Base-by-base conservation (phyloP, 768 basidiomycete genomes). In the Boletus fagicola region DNA sequence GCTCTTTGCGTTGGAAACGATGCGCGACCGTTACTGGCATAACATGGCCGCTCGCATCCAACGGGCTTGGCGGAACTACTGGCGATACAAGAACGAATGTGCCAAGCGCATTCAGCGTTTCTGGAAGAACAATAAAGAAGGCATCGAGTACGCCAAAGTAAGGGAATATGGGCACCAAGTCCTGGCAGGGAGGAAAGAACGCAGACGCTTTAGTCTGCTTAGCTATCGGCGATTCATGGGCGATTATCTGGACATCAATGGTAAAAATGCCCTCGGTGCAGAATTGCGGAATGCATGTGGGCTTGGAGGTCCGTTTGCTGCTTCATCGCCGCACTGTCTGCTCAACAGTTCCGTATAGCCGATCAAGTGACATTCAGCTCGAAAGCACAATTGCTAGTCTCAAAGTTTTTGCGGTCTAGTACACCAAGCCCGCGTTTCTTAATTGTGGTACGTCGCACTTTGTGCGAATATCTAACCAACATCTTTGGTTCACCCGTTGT, bases 21-120 rank as follows among this genome's bases (percentile, higher is more conserved):
- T 98, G 93, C 87, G 97, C 51, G 97, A 99, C 71, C 86, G 91
- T 52, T 99, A 98, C 73, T 99, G 97, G 97, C 97, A 99, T 73
- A 98, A 98, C 73, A 99, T 99, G 97, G 97, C 97, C 0, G 84
- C 76, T 26, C 88, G 97, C 45, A 99, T 99, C 51, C 97, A 99
- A 72, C 87, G 97, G 35, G 94, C 94, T 5, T 99, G 87, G 83
- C 82, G 96, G 57, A 96, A 97, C 70, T 97, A 97, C 72, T 83
- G 95, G 82, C 85, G 96, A 10, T 92, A 97, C 75, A 94, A 91
- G 74, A 84, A 94, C 64, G 97, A 98, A 68, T 96, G 93, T 66
- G 97, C 97, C 12, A 83, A 83, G 35, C 88, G 94, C 52, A 98
- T 99, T 53, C 97, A 98, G 70, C 79, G 95, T 54, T 98, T 98